These are phyloP conservation scores for Physcia stellaris DNA, from an alignment of 495 filamentous ascomycete species.

Conservation along the genomic window DNA sequence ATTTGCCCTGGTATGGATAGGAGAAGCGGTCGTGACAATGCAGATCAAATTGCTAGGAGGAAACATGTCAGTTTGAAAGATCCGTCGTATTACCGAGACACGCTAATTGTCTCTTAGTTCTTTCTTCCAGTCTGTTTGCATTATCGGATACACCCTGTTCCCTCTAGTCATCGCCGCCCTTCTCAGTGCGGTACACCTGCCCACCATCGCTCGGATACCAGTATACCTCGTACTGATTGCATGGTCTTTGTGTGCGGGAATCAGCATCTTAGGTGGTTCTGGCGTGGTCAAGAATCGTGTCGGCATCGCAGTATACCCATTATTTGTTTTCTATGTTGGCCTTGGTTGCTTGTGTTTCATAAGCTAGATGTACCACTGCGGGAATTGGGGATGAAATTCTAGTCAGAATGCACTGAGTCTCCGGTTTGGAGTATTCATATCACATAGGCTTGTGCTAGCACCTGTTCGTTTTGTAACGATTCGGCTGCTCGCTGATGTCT, in stretches of 20 bases:
- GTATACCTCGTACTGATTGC: constrained; percentile 76
- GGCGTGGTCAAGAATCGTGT: constrained; percentile 91
- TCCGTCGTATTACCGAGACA: not conserved
- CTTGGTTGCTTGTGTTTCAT: constrained; percentile 94
- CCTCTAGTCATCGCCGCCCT: constrained; percentile 90
- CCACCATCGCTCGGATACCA: constrained; percentile 67
- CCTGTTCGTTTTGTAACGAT: too few relatives aligned
- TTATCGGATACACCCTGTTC: constrained; percentile 97
- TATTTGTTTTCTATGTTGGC: constrained; percentile 91
- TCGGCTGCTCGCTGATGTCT: too few relatives aligned
- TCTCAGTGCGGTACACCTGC: constrained; percentile 67
- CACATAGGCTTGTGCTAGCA: too few relatives aligned
- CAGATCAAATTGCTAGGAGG: constrained; percentile 97
- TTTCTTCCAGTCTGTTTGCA: constrained; percentile 92
- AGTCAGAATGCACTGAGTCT: not conserved
- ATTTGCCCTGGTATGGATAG: constrained; percentile 93
- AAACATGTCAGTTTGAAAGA: constrained; percentile 66
- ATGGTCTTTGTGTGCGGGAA: constrained; percentile 88
- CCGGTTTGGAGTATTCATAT: too few relatives aligned
- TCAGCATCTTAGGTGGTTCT: constrained; percentile 90
- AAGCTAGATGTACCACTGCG: constrained; percentile 35
- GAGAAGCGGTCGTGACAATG: constrained; percentile 91
- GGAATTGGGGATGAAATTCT: not conserved
- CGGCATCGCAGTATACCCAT: constrained; percentile 84
- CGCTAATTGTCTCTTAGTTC: constrained; percentile 42